Evolutionary conservation across 345 rosid genomes (phyloP).

Genomic region (Pistacia integerrima): DNA sequence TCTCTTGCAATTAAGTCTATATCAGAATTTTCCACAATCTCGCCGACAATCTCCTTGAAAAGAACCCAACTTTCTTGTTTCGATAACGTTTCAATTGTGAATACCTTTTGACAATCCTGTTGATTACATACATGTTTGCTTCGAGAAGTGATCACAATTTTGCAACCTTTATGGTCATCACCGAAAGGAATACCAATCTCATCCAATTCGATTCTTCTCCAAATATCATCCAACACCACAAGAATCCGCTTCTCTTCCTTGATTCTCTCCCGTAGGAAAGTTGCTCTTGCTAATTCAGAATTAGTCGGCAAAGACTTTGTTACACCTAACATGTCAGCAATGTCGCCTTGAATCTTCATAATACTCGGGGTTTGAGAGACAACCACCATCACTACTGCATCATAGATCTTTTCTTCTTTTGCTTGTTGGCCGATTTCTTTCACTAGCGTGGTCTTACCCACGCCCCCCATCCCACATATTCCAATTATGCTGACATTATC

Average conservation of each 20-base stretch:
- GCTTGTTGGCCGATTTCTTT: too few relatives aligned
- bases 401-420: too few relatives aligned
- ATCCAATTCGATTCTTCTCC: neutral
- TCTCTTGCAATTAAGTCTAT: too few relatives aligned
- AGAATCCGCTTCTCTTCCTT: constrained; percentile 14
- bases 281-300: constrained; percentile 9
- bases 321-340: too few relatives aligned
- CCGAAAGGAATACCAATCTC: neutral
- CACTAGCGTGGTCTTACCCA: too few relatives aligned
- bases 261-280: neutral
- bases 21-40: too few relatives aligned
- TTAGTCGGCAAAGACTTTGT: too few relatives aligned
- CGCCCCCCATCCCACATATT: too few relatives aligned
- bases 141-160: constrained; percentile 1
- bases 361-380: too few relatives aligned
- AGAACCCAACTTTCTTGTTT: constrained; percentile 4
- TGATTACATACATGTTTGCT: too few relatives aligned
- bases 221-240: neutral
- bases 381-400: too few relatives aligned
- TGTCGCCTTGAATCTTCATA: too few relatives aligned
- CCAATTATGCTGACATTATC: neutral
- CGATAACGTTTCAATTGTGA: neutral
- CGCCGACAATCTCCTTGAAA: neutral
- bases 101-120: neutral
- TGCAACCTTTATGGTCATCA: neutral